Base-by-base conservation (phyloP, 2,329 filamentous ascomycete genomes). In the Pezicula radicicola region DNA sequence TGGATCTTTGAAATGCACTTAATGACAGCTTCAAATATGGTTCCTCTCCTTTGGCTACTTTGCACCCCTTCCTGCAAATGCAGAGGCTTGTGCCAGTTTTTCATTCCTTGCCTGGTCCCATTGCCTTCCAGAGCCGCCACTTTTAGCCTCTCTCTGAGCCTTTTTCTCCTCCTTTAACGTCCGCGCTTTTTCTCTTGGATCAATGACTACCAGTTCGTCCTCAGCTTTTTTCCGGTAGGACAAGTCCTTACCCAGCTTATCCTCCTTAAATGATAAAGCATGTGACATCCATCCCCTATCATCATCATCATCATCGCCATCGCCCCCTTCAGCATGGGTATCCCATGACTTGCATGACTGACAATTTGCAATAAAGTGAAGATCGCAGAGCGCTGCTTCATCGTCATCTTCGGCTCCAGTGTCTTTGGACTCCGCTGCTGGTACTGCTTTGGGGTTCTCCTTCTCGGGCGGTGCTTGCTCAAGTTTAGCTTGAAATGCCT, bases 351-450 rank as follows among this genome's bases (percentile, higher is more conserved):
- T 84, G 69, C 94, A 97, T 42, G 91, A 96, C 66, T 96, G 91
- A 69, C 94, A 99, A 63, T 95, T 89, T 46, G 88, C 89, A 57
- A 99, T 95, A 69, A 97, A 99, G 68, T 99, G 94, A 35, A 99
- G 73, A 68, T 97, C 94, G 66, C 94, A 99, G 4, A 95, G 77
- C 46, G 79, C 79, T 3, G 84, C 85, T 66, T 95, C 90, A 37
- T 88, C 83, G 3, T 86, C 85, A 16, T 79, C 77, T 55, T 66
- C 68, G 3, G 67, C 63, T 30, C 65, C 66, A 4, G 56, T 52
- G 33, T 46, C 69, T 37, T 49, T 55, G 13, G 44, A 36, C 13
- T 61, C 48, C 3, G 56, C 46, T 5, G 56, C 41, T 16, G 64
- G 49, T 18, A 58, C 56, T 18, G 59, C 53, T 43, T 60, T 64